These are phyloP conservation scores for Geum urbanum DNA, from an alignment of 306 rosid species.

Conservation along the genomic window DNA sequence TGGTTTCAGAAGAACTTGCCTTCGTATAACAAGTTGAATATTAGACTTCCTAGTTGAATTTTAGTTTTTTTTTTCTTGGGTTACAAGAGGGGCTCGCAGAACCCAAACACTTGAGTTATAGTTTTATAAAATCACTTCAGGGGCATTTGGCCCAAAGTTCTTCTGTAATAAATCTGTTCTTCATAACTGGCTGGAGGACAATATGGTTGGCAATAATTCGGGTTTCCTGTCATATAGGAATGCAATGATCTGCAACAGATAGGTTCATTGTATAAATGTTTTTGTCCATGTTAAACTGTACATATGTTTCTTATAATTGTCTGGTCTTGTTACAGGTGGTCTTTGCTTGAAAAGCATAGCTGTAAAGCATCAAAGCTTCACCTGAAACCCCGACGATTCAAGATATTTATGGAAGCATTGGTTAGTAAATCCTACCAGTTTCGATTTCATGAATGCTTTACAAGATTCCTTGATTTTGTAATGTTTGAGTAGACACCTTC, in stretches of 20 bases:
- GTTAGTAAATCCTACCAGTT: slow-evolving; percentile 48
- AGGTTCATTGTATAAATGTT: slow-evolving; percentile 13
- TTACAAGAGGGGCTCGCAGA: too few species aligned
- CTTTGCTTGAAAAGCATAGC: slow-evolving; percentile 93
- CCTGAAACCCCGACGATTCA: slow-evolving; percentile 89
- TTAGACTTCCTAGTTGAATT: slow-evolving; percentile 2
- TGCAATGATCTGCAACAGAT: not conserved
- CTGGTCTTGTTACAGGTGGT: slow-evolving; percentile 69
- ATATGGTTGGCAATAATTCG: not conserved
- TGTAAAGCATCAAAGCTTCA: slow-evolving; percentile 99
- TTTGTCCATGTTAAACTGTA: slow-evolving; percentile 3
- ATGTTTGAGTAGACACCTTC: not conserved
- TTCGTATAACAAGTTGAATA: not conserved
- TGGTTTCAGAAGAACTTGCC: not conserved
- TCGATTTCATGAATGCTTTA: slow-evolving; percentile 17
- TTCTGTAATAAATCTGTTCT: not conserved
- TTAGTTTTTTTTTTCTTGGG: slow-evolving; percentile 5
- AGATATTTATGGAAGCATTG: slow-evolving; percentile 93
- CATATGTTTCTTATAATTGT: slow-evolving; percentile 20
- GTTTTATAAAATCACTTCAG: too few species aligned
- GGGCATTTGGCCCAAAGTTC: not conserved
- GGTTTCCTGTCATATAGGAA: slow-evolving; percentile 13
- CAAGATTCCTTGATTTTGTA: too few species aligned
- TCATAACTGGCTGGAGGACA: slow-evolving; percentile 4
- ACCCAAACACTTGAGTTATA: too few species aligned